Conservation (phyloP, 192 early-diverging fungal genomes). For the Linnemannia elongata region DNA sequence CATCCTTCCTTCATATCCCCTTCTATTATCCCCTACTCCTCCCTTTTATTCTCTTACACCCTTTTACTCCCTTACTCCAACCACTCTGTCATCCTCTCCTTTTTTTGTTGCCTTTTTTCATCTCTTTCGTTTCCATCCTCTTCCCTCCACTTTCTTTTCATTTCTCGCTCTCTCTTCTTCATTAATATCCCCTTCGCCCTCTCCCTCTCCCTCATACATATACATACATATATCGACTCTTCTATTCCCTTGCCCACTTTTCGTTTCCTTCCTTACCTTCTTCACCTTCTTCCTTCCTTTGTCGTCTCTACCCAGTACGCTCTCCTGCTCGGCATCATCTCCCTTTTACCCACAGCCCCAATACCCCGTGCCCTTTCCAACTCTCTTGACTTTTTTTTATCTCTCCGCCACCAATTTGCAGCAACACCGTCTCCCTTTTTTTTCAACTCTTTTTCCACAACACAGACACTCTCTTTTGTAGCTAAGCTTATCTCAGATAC, state of each 20-base stretch:
- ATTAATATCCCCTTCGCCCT: not conserved
- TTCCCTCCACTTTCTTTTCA: not conserved
- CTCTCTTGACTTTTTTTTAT: not conserved
- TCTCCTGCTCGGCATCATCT: conserved; percentile 1
- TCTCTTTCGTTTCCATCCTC: not conserved
- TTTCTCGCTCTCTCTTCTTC: not conserved
- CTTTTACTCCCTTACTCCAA: too few relatives aligned
- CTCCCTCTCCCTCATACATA: not conserved
- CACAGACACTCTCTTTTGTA: not conserved
- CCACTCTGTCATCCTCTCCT: not conserved
- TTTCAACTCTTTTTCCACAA: not conserved
- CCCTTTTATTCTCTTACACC: not conserved
- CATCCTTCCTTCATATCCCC: not conserved
- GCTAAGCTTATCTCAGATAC: too few relatives aligned
- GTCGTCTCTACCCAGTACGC: not conserved
- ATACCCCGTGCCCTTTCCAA: not conserved
- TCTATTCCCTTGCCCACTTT: not conserved
- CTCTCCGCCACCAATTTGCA: too few relatives aligned
- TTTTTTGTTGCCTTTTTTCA: not conserved
- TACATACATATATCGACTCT: not conserved
- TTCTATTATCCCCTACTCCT: not conserved
- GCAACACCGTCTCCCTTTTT: too few relatives aligned
- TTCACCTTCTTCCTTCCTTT: not conserved
- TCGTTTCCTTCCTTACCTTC: not conserved
- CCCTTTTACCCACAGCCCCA: not conserved